phyloP scores from a whole-genome alignment of 345 rosid species.

The Hibiscus syriacus region DNA sequence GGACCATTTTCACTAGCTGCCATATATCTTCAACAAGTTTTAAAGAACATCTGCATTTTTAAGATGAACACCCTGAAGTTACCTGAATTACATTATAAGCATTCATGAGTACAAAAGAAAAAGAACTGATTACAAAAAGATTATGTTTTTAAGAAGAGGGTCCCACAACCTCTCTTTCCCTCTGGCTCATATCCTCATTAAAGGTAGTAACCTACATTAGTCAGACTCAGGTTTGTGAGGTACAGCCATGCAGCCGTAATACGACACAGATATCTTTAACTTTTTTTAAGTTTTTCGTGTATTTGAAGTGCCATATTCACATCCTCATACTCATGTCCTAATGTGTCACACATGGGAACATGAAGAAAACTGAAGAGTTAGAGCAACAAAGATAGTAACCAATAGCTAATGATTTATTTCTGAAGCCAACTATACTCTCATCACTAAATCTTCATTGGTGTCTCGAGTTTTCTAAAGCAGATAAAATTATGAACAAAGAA shows the following conservation, averaged over 20 bases:
- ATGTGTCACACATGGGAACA: too few species aligned
- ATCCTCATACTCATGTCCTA: too few species aligned
- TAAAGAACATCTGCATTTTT: background rate
- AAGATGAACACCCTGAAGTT: constrained; percentile 1
- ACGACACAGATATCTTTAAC: too few species aligned
- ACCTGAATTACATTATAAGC: background rate
- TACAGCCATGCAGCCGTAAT: background rate
- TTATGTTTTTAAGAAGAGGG: background rate
- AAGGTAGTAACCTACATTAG: background rate
- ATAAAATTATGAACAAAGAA: background rate
- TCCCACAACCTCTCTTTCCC: background rate
- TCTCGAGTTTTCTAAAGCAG: background rate
- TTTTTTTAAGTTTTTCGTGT: too few species aligned
- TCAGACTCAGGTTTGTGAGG: background rate
- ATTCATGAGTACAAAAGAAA: background rate
- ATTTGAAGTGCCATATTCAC: too few species aligned
- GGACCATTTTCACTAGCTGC: background rate
- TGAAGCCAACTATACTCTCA: background rate
- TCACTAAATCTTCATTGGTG: too few species aligned
- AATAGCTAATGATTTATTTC: background rate
- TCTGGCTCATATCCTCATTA: background rate
- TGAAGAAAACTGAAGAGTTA: too few species aligned
- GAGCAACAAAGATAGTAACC: background rate
- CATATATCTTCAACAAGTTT: background rate
- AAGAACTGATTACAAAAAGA: background rate